Percentiles rank a stretch among this genome's conserved stretches.
phyloP scores from a whole-genome alignment of 306 rosid species.

The Vigna unguiculata region DNA sequence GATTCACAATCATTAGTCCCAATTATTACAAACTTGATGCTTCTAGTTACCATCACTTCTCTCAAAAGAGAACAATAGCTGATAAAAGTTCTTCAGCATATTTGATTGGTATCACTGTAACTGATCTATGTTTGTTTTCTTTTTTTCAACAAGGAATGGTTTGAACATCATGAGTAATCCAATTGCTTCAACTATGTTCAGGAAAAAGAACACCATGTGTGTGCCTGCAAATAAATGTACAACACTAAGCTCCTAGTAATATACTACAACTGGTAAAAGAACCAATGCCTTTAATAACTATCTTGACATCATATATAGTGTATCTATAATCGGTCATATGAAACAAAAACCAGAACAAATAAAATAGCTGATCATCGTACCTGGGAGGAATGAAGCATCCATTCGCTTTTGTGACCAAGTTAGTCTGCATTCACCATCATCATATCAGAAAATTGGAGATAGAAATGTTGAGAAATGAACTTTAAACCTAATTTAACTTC shows the following conservation, averaged over 20 bases:
- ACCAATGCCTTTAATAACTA: background rate
- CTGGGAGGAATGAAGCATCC: slow-evolving; percentile 57
- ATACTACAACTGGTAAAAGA: background rate
- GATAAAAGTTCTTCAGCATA: background rate
- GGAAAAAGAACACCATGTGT: slow-evolving; percentile 47
- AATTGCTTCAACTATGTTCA: slow-evolving; percentile 49
- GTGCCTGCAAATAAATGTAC: slow-evolving; percentile 47
- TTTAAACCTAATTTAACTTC: too few relatives aligned
- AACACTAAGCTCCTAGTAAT: background rate
- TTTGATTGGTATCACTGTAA: slow-evolving; percentile 38
- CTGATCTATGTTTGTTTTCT: slow-evolving; percentile 20
- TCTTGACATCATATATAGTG: background rate
- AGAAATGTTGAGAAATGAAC: too few relatives aligned
- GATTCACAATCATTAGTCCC: too few relatives aligned
- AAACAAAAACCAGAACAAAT: background rate
- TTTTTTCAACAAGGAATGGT: slow-evolving; percentile 50
- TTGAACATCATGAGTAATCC: slow-evolving; percentile 58
- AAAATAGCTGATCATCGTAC: slow-evolving; percentile 40
- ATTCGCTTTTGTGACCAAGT: slow-evolving; percentile 60
- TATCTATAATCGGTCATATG: background rate
- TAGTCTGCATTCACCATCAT: slow-evolving; percentile 48
- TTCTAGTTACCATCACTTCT: too few relatives aligned
- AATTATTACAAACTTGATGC: too few relatives aligned
- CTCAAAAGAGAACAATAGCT: too few relatives aligned
- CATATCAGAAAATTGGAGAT: background rate